Base-by-base conservation (phyloP, 2,329 filamentous ascomycete species). In the Fusarium globosum region DNA sequence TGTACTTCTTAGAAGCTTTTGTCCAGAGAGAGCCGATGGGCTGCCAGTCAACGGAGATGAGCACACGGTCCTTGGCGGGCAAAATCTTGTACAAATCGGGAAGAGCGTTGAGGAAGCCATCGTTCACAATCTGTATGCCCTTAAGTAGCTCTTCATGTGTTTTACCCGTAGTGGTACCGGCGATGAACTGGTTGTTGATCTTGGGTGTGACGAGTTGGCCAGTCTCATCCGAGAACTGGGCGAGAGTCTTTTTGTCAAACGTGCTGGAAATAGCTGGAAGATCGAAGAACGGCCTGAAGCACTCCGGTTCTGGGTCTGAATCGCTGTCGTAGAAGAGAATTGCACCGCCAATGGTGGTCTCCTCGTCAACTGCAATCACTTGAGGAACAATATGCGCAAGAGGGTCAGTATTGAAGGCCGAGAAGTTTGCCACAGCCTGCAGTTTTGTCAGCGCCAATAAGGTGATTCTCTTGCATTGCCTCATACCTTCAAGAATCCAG, bases 281-380 rank as follows among this genome's bases (percentile, higher is more conserved):
- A 10, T 71, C 63, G 8, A 73, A 73, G 9, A 74, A 73, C 1
- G 71, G 67, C 0, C 66, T 43, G 12, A 74, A 74, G 48, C 71
- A 74, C 4, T 74, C 63, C 1, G 71, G 71, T 6, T 73, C 61
- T 1, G 71, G 28, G 7, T 62, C 11, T 0, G 55, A 71, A 5
- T 71, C 71, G n/a, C 71, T 73, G 9, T 74, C 67, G 7, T 73
- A 74, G 16, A 61, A 74, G 7, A 74, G 62, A 15, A 74, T 74
- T 4, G 56, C 71, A 0, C 49, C 71, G 1, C 71, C 71, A 36
- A 74, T 68, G 6, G 36, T 73, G 0, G 71, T 74, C 30, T 68
- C 11, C 13, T 74, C 71, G 4, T 74, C 71, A 1, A 65, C 63
- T 0, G 71, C 71, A 21, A 73, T 70, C 0, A 74, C 71, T 15